Evolutionary conservation across 306 rosid genomes (phyloP).

Genomic region (Lupinus albus): DNA sequence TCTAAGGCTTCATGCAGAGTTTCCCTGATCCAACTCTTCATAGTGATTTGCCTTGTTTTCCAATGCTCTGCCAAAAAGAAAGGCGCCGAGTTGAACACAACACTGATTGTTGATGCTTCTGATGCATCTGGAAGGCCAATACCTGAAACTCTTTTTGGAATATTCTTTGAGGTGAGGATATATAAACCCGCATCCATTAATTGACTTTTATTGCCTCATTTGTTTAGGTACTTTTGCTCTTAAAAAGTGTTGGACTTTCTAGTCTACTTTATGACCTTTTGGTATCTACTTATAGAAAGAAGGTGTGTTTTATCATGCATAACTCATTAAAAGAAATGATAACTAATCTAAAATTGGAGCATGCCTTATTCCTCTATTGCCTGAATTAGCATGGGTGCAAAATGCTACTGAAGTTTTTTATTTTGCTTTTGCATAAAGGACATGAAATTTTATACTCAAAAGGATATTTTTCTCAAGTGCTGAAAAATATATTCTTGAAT

Average conservation of each 20-base stretch:
- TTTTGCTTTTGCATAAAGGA: not conserved
- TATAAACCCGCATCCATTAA: constrained; percentile 10
- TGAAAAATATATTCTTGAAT: too few relatives aligned
- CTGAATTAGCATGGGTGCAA: not conserved
- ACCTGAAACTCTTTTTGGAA: constrained; percentile 70
- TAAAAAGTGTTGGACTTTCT: not conserved
- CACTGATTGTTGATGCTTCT: constrained; percentile 67
- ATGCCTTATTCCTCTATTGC: not conserved
- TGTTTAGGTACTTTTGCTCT: not conserved
- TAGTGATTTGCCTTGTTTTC: constrained; percentile 42
- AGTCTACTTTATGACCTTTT: not conserved
- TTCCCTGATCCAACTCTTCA: constrained; percentile 50
- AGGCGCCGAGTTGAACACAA: constrained; percentile 48
- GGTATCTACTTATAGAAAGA: not conserved
- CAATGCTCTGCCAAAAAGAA: constrained; percentile 50
- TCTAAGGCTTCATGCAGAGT: constrained; percentile 44
- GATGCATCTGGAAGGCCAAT: constrained; percentile 55
- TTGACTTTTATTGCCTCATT: constrained; percentile 8
- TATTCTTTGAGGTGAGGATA: constrained; percentile 77
- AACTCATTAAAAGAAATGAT: not conserved
- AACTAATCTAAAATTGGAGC: not conserved
- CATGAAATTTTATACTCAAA: too few relatives aligned
- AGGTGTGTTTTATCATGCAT: not conserved
- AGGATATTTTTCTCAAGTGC: too few relatives aligned
- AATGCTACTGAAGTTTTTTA: not conserved